These are phyloP conservation scores for Aphanomyces euteiches DNA, from an alignment of 352 stramenopile species.

Conservation along the genomic window DNA sequence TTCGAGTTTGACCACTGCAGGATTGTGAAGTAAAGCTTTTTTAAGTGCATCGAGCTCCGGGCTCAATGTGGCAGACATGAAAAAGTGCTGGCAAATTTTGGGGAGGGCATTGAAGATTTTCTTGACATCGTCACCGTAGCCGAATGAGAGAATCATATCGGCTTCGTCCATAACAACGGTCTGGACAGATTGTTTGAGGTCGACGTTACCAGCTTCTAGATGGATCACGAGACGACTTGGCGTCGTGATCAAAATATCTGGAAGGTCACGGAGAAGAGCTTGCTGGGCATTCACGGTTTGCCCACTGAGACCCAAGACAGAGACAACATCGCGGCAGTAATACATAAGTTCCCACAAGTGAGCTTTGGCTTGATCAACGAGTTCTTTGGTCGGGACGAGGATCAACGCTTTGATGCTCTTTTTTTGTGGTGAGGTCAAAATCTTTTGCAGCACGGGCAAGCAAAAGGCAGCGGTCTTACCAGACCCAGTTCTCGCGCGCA, in stretches of 20 bases:
- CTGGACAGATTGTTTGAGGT: constrained; percentile 88
- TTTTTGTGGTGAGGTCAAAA: constrained; percentile 50
- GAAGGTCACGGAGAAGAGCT: constrained; percentile 76
- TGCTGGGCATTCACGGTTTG: constrained; percentile 88
- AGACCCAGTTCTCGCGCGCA: constrained; percentile 89
- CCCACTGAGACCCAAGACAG: constrained; percentile 84
- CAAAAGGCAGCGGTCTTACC: constrained; percentile 94
- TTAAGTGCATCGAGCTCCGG: constrained; percentile 96
- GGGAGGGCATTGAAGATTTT: constrained; percentile 92
- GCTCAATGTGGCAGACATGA: constrained; percentile 97
- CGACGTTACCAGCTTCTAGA: constrained; percentile 72
- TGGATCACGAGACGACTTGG: constrained; percentile 91
- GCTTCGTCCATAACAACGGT: constrained; percentile 98
- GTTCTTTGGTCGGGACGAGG: constrained; percentile 96
- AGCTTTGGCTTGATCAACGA: constrained; percentile 93
- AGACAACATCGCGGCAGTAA: constrained; percentile 95
- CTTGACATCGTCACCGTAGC: constrained; percentile 90
- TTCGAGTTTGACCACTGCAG: constrained; percentile 96
- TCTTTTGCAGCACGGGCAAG: constrained; percentile 90
- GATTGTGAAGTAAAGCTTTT: constrained; percentile 95
- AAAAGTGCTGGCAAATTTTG: constrained; percentile 98
- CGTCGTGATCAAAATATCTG: constrained; percentile 93
- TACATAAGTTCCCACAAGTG: constrained; percentile 93
- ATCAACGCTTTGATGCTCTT: constrained; percentile 84
- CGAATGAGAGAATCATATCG: constrained; percentile 97